These are phyloP conservation scores for Handroanthus guayacan DNA, from an alignment of 257 asterid species.

Conservation along the genomic window DNA sequence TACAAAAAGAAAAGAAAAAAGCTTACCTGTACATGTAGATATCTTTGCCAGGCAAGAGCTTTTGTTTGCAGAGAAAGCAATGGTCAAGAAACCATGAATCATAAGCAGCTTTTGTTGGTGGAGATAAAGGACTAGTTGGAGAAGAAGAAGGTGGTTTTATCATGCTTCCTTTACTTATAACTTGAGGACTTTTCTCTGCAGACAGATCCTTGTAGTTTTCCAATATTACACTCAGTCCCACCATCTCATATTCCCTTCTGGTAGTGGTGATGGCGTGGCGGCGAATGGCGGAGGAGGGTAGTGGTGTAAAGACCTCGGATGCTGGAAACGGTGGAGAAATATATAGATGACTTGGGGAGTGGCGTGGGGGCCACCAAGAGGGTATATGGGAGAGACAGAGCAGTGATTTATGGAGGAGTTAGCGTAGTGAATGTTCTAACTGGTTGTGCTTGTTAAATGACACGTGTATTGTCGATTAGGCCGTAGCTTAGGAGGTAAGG, in stretches of 20 bases:
- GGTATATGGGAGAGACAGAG: neutral
- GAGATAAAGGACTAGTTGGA: conserved; percentile 28
- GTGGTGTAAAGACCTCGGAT: neutral
- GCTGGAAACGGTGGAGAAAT: neutral
- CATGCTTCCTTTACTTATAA: conserved; percentile 63
- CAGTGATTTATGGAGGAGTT: neutral
- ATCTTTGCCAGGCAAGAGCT: conserved; percentile 65
- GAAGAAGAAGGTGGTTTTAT: conserved; percentile 41
- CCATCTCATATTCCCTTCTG: conserved; percentile 51
- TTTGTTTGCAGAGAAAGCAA: conserved; percentile 68
- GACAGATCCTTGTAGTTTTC: conserved; percentile 44
- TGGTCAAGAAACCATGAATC: conserved; percentile 54
- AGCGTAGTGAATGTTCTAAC: neutral
- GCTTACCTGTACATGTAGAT: conserved; percentile 90
- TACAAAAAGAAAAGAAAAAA: neutral
- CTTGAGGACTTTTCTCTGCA: conserved; percentile 41
- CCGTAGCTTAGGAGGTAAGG: too few relatives aligned
- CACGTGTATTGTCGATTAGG: neutral
- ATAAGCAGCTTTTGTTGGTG: neutral
- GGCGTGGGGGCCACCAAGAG: neutral
- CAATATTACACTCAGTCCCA: conserved; percentile 74
- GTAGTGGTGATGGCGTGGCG: neutral
- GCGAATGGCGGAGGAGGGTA: neutral
- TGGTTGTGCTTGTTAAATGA: neutral
- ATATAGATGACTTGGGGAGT: neutral